Conservation (phyloP, 176 grass and related monocot species). For the Microstegium vimineum region DNA sequence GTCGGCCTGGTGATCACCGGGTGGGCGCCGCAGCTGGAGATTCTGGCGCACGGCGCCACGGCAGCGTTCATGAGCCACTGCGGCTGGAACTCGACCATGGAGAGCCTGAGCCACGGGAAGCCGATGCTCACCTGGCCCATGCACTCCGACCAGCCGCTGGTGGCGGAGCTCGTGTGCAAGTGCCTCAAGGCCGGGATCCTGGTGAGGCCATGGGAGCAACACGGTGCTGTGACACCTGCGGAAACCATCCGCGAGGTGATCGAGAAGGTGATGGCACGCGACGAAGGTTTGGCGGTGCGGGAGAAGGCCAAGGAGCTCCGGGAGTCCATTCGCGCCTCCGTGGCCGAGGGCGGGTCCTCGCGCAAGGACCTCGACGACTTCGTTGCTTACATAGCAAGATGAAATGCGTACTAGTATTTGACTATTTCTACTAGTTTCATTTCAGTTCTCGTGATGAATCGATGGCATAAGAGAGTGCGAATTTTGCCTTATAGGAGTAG, state of each 20-base stretch:
- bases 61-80: conserved; percentile 84
- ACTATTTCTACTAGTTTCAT: not conserved
- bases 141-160: conserved; percentile 60
- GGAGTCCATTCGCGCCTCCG: conserved; percentile 23
- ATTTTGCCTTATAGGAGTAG: too few species aligned
- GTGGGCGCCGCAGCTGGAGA: conserved; percentile 87
- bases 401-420: not conserved
- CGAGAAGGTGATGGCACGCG: conserved; percentile 21
- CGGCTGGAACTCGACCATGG: conserved; percentile 75
- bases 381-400: conserved; percentile 40
- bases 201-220: conserved; percentile 35
- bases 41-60: conserved; percentile 47
- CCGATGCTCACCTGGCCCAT: conserved; percentile 71
- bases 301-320: conserved; percentile 13
- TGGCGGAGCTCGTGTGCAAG: conserved; percentile 36
- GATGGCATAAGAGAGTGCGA: too few species aligned
- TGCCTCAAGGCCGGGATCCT: conserved; percentile 38
- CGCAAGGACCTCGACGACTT: conserved; percentile 36
- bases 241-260: conserved; percentile 23
- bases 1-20: conserved; percentile 45
- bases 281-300: conserved; percentile 21
- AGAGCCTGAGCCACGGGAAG: conserved; percentile 65
- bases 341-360: conserved; percentile 20
- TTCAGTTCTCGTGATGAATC: not conserved
- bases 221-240: not conserved